Conservation (phyloP, 2,329 filamentous ascomycete genomes). For the Botrytis fabae region DNA sequence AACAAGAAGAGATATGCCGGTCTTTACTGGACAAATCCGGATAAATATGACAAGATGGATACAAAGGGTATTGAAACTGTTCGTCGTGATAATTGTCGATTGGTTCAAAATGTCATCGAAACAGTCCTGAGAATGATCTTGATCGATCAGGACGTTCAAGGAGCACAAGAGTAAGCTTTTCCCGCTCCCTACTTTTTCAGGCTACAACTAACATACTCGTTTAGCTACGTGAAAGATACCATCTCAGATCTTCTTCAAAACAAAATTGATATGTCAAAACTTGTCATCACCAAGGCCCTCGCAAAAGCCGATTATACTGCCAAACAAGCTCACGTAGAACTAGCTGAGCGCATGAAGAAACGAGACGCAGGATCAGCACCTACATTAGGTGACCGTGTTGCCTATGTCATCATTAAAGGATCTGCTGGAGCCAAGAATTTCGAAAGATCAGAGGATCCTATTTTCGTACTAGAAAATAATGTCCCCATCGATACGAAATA, state of each 20-base stretch:
- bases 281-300: constrained; percentile 97
- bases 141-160: constrained; percentile 86
- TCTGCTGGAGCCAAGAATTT: constrained; percentile 89
- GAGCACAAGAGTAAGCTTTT: constrained; percentile 81
- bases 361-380: constrained; percentile 22
- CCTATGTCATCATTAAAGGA: constrained; percentile 93
- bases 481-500: constrained; percentile 97
- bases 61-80: constrained; percentile 99
- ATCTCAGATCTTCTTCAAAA: constrained; percentile 96
- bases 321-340: constrained; percentile 94
- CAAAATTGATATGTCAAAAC: constrained; percentile 97
- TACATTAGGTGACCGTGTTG: constrained; percentile 21
- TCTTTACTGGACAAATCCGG: constrained; percentile 92
- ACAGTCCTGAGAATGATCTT: constrained; percentile 94
- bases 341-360: constrained; percentile 82
- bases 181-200: not conserved
- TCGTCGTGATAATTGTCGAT: constrained; percentile 88
- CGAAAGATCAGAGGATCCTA: constrained; percentile 94
- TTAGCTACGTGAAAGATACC: constrained; percentile 77
- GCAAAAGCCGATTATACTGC: constrained; percentile 86
- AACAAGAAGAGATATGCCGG: constrained; percentile 99
- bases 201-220: not conserved
- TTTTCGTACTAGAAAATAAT: constrained; percentile 96
- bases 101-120: constrained; percentile 97
- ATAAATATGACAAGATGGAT: constrained; percentile 99